phyloP scores from a whole-genome alignment of 352 stramenopile species.

The Pythium brachiatum region DNA sequence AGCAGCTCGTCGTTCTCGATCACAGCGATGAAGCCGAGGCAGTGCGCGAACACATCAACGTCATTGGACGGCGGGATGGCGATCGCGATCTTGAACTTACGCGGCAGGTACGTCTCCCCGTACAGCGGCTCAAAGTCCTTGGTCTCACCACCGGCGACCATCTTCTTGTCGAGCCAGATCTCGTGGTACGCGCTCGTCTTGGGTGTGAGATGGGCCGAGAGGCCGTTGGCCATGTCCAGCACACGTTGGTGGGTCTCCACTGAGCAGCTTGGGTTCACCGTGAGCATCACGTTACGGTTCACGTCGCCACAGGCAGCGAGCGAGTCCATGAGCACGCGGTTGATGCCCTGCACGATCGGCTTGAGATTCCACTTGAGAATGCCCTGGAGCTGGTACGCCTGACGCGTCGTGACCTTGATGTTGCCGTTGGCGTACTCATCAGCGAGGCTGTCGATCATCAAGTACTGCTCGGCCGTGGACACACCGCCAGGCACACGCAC shows the following conservation, averaged over 20 bases:
- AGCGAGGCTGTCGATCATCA: constrained; percentile 92
- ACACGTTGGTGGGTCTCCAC: constrained; percentile 84
- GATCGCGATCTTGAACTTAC: constrained; percentile 99
- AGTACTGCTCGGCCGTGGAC: constrained; percentile 91
- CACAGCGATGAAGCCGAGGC: constrained; percentile 95
- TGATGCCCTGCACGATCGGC: constrained; percentile 92
- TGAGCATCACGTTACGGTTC: constrained; percentile 97
- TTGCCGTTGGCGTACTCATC: constrained; percentile 94
- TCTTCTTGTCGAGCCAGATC: constrained; percentile 98
- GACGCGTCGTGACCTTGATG: constrained; percentile 94
- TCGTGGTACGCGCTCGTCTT: constrained; percentile 95
- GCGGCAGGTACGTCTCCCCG: constrained; percentile 94
- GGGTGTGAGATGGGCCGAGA: constrained; percentile 93
- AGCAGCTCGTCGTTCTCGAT: constrained; percentile 78
- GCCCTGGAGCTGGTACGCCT: constrained; percentile 96
- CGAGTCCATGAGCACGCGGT: constrained; percentile 91
- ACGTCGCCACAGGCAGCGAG: constrained; percentile 96
- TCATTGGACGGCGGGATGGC: constrained; percentile 97
- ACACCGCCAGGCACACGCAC: constrained; percentile 96
- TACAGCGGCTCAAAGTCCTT: constrained; percentile 98
- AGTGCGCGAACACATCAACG: constrained; percentile 97
- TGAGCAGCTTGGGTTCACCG: constrained; percentile 87
- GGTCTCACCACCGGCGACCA: constrained; percentile 88
- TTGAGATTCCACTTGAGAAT: constrained; percentile 98
- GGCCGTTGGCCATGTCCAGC: constrained; percentile 77